Percentiles rank a stretch among this genome's conserved stretches.
Evolutionary conservation across 371 early-diverging fungal species (phyloP).

Genomic region (Thermomucor indicae-seudaticae): DNA sequence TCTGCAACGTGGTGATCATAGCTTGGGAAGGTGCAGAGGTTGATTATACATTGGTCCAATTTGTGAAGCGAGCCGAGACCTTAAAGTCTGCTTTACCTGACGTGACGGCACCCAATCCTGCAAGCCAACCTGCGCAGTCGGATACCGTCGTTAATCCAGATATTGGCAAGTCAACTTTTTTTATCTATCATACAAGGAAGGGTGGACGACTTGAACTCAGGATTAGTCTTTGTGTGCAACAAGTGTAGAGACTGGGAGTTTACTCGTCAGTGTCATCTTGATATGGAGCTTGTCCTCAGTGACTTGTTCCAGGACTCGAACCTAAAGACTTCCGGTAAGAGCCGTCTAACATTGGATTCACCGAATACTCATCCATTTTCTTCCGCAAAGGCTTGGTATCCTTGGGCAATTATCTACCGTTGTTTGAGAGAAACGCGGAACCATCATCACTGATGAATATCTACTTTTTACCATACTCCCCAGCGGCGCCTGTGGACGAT

Average conservation of each 20-base stretch:
- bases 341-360: too few relatives aligned
- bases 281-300: conserved; percentile 15
- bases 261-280: conserved; percentile 17
- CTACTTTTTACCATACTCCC: conserved; percentile 31
- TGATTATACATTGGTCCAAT: conserved; percentile 36
- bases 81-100: conserved; percentile 47
- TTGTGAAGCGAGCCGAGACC: conserved; percentile 50
- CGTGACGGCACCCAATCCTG: conserved; percentile 11
- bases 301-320: conserved; percentile 32
- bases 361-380: neutral
- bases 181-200: too few relatives aligned
- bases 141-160: conserved; percentile 40
- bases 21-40: conserved; percentile 52
- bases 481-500: neutral
- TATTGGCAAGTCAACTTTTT: conserved; percentile 19
- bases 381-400: conserved; percentile 22
- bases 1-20: conserved; percentile 67
- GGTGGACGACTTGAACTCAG: too few relatives aligned
- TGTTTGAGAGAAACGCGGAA: conserved; percentile 6
- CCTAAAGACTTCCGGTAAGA: conserved; percentile 38
- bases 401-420: conserved; percentile 20
- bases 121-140: conserved; percentile 10
- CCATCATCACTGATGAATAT: conserved; percentile 20
- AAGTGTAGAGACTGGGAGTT: conserved; percentile 33
- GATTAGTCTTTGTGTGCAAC: conserved; percentile 45